Evolutionary conservation across 108 stramenopile genomes (phyloP).

Genomic region (Aureococcus anophagefferens): DNA sequence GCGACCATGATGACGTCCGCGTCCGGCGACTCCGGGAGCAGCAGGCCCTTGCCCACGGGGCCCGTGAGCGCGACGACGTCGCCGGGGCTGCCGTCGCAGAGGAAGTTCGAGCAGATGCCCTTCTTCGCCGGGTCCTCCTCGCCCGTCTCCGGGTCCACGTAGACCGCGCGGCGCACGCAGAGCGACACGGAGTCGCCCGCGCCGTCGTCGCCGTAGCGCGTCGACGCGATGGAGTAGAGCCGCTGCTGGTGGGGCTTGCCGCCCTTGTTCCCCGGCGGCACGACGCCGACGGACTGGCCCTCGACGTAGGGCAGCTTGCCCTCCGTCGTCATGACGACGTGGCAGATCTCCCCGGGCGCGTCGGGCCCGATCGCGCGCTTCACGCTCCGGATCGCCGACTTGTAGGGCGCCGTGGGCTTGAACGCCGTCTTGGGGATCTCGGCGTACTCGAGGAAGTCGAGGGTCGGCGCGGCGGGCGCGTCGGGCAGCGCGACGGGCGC

Average conservation of each 20-base stretch:
- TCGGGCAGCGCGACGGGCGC: background rate
- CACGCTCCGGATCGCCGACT: constrained; percentile 55
- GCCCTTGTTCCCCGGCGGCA: constrained; percentile 55
- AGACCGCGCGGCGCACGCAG: constrained; percentile 76
- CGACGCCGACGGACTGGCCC: constrained; percentile 62
- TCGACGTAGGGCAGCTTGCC: constrained; percentile 72
- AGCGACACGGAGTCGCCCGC: constrained; percentile 64
- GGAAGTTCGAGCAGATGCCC: constrained; percentile 66
- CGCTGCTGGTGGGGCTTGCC: constrained; percentile 63
- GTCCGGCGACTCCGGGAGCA: constrained; percentile 56
- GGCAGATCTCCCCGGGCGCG: constrained; percentile 76
- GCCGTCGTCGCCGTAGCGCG: constrained; percentile 68
- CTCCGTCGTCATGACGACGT: constrained; percentile 56
- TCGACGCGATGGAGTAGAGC: constrained; percentile 71
- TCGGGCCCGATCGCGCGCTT: constrained; percentile 49
- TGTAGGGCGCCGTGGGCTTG: constrained; percentile 56
- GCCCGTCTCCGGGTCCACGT: constrained; percentile 53
- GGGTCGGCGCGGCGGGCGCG: background rate
- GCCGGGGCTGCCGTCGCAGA: constrained; percentile 57
- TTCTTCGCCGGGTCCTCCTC: constrained; percentile 48
- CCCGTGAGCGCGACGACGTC: constrained; percentile 56
- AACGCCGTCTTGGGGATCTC: constrained; percentile 50
- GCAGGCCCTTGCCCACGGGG: constrained; percentile 75
- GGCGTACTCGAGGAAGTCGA: background rate
- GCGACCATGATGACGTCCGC: constrained; percentile 76